Evolutionary conservation across 495 filamentous ascomycete genomes (phyloP).

Genomic region (Neurospora cerealis): DNA sequence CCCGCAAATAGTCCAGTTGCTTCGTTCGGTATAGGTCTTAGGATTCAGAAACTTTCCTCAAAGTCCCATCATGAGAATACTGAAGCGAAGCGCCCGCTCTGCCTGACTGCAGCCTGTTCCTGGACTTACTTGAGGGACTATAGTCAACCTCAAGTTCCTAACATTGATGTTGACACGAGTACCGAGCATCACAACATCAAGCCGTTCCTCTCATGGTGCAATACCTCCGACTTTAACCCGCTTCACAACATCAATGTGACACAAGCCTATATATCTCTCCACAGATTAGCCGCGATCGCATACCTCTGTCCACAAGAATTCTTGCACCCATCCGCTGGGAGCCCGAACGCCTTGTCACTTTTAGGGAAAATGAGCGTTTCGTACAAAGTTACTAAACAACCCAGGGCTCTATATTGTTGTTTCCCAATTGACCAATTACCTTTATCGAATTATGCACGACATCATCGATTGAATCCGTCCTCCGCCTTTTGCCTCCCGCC

Average conservation of each 20-base stretch:
- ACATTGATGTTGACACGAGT: neutral
- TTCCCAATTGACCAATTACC: neutral
- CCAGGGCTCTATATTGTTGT: too few species aligned
- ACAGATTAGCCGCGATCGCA: neutral
- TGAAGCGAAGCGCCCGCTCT: neutral
- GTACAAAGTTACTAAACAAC: too few species aligned
- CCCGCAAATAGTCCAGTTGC: neutral
- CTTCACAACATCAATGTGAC: neutral
- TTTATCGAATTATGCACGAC: neutral
- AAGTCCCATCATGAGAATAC: neutral
- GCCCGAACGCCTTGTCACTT: too few species aligned
- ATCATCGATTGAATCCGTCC: neutral
- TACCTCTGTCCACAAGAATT: too few species aligned
- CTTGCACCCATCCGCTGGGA: too few species aligned
- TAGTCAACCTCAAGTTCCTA: neutral
- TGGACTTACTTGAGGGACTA: neutral
- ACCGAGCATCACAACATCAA: neutral
- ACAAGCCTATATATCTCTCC: neutral
- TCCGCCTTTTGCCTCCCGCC: too few species aligned
- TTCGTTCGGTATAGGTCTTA: neutral
- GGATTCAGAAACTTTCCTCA: neutral
- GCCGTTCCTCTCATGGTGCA: neutral
- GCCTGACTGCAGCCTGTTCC: neutral
- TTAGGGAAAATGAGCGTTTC: too few species aligned
- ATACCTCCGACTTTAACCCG: neutral